Conservation (phyloP, 2,329 filamentous ascomycete species). For the Cladobotryum mycophilum region DNA sequence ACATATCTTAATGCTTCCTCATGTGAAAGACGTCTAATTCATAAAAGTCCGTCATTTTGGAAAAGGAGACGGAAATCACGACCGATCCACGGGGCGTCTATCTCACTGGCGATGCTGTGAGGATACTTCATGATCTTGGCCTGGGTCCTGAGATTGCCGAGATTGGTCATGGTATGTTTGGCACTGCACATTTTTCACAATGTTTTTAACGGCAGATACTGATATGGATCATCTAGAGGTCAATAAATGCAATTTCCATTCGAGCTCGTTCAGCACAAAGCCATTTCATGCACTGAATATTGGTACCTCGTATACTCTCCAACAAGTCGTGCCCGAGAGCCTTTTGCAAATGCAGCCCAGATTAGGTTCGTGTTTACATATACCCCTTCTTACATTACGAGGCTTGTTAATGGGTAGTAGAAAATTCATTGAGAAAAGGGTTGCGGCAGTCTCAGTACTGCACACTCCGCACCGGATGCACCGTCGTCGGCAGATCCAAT, state of each 20-base stretch:
- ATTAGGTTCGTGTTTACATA: constrained; percentile 1
- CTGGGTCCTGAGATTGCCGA: not conserved
- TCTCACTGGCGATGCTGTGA: constrained; percentile 10
- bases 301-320: constrained; percentile 1
- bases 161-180: constrained; percentile 3
- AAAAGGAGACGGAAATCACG: constrained; percentile 4
- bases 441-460: constrained; percentile 4
- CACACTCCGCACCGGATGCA: constrained; percentile 5
- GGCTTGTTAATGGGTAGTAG: not conserved
- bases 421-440: constrained; percentile 2
- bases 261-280: constrained; percentile 1
- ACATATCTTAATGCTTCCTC: not conserved
- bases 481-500: not conserved
- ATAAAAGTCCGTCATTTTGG: constrained; percentile 6
- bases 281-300: constrained; percentile 7
- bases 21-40: not conserved
- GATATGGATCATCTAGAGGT: not conserved
- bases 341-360: constrained; percentile 6
- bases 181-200: not conserved
- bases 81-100: constrained; percentile 11
- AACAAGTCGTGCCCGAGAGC: constrained; percentile 5
- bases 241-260: not conserved
- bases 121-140: constrained; percentile 8
- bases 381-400: not conserved
- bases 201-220: not conserved